These are phyloP conservation scores for Phytophthora niederhauseri DNA, from an alignment of 352 stramenopile genomes.

Conservation along the genomic window DNA sequence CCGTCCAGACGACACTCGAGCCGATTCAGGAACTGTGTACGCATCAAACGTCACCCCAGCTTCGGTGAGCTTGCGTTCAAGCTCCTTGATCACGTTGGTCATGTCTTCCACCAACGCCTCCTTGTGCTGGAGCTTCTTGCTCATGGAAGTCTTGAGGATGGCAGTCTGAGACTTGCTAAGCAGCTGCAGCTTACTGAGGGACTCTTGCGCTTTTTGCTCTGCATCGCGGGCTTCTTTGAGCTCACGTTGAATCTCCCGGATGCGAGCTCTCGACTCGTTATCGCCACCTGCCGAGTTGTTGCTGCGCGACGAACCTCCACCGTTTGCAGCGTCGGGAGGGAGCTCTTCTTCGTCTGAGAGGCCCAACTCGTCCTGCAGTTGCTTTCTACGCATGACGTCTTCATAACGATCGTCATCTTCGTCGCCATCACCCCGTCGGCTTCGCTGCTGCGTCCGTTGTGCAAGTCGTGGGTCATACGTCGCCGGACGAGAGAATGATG, in stretches of 20 bases:
- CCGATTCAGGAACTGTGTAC: conserved; percentile 41
- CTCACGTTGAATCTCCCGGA: conserved; percentile 67
- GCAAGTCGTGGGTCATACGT: conserved; percentile 84
- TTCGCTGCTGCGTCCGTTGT: conserved; percentile 53
- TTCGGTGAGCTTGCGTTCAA: conserved; percentile 65
- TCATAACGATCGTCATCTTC: conserved; percentile 50
- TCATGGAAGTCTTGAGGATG: conserved; percentile 86
- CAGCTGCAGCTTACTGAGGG: conserved; percentile 80
- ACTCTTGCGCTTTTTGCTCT: conserved; percentile 81
- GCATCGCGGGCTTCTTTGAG: conserved; percentile 61
- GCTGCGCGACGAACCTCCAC: background rate
- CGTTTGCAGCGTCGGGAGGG: conserved; percentile 6
- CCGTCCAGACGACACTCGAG: conserved; percentile 29
- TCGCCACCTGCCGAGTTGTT: conserved; percentile 12
- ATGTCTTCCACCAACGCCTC: conserved; percentile 72
- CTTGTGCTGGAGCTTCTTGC: conserved; percentile 80
- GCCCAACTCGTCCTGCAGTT: conserved; percentile 75
- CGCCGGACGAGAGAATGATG: conserved; percentile 79
- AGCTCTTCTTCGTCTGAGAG: conserved; percentile 64
- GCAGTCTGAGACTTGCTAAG: conserved; percentile 86
- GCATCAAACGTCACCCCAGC: conserved; percentile 53
- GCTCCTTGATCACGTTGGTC: conserved; percentile 56
- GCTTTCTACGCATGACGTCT: conserved; percentile 53
- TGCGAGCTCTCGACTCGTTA: conserved; percentile 40
- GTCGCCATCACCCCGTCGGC: conserved; percentile 47